Conservation (phyloP, 2,329 filamentous ascomycete genomes). For the Parastagonospora avenae region DNA sequence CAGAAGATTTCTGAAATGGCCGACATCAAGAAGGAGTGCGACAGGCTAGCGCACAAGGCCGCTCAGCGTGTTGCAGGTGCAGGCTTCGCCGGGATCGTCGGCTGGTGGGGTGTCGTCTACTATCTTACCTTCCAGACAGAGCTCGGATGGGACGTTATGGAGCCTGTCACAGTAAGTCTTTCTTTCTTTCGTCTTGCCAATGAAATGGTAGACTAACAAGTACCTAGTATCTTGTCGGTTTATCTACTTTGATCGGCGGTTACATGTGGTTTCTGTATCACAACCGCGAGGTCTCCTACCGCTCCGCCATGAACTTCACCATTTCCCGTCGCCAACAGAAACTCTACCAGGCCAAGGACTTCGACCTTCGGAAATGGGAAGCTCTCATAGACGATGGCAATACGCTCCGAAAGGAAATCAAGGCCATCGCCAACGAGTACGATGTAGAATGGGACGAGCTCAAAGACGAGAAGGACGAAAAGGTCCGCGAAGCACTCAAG, state of each 20-base stretch:
- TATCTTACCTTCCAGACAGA: conserved; percentile 70
- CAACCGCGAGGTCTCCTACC: conserved; percentile 86
- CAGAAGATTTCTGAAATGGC: conserved; percentile 71
- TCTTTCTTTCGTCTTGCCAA: background rate
- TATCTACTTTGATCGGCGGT: conserved; percentile 83
- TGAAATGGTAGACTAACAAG: background rate
- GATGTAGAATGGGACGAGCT: conserved; percentile 88
- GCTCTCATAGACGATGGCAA: conserved; percentile 80
- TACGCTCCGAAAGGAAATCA: conserved; percentile 75
- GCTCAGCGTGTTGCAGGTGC: conserved; percentile 80
- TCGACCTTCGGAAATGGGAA: conserved; percentile 80
- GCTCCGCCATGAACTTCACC: conserved; percentile 84
- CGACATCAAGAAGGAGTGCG: conserved; percentile 80
- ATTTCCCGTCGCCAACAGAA: conserved; percentile 77
- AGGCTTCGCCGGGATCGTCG: conserved; percentile 73
- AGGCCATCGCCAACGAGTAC: conserved; percentile 80
- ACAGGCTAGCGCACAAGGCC: conserved; percentile 73
- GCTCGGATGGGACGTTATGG: conserved; percentile 87
- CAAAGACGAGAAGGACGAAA: conserved; percentile 71
- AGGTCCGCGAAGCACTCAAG: conserved; percentile 58
- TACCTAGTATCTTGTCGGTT: conserved; percentile 73
- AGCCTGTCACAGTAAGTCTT: conserved; percentile 70
- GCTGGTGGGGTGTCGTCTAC: conserved; percentile 86
- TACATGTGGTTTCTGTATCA: conserved; percentile 96
- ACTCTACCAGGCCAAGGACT: conserved; percentile 75